These are phyloP conservation scores for Trametes elegans DNA, from an alignment of 768 basidiomycete species.

Conservation along the genomic window DNA sequence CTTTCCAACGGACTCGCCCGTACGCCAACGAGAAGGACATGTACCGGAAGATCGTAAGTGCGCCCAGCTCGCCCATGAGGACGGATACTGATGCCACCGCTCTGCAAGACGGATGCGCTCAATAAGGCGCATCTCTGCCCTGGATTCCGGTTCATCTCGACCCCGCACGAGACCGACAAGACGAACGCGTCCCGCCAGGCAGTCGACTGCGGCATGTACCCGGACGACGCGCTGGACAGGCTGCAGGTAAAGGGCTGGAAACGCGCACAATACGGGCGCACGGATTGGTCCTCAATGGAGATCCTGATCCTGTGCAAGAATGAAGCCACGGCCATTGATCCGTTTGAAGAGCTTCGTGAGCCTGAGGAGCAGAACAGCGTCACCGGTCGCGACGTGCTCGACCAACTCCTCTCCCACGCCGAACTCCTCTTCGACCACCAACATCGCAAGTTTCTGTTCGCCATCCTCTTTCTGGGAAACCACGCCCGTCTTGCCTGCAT, in stretches of 20 bases:
- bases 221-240: background rate
- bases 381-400: background rate
- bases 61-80: no score
- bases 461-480: background rate
- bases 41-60: background rate
- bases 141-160: background rate
- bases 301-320: slow-evolving; percentile 7
- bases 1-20: no score
- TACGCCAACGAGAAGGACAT: background rate
- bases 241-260: no score
- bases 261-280: no score
- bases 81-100: no score
- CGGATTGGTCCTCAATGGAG: slow-evolving; percentile 4
- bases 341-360: background rate
- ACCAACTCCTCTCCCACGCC: slow-evolving; percentile 3
- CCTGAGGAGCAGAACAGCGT: background rate
- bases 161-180: background rate
- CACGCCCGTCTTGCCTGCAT: background rate
- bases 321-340: background rate
- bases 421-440: slow-evolving; percentile 1
- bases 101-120: background rate
- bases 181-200: background rate
- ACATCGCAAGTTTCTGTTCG: background rate
- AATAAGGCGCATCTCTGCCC: background rate
- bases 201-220: background rate